Conservation (phyloP, 2,329 filamentous ascomycete species). For the Diaporthe vexans region DNA sequence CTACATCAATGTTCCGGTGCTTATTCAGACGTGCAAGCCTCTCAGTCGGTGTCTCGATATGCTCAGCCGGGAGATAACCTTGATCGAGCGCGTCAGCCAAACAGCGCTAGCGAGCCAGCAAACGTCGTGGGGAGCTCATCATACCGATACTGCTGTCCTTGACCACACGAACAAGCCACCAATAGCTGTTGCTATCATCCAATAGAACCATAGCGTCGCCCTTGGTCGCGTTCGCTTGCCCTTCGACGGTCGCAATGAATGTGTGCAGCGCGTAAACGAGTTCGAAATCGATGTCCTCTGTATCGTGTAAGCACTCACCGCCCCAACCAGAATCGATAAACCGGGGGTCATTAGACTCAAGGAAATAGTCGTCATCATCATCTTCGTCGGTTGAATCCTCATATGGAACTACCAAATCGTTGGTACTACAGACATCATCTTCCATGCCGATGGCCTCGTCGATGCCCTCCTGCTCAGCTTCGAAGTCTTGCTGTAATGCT, state of each 20-base stretch:
- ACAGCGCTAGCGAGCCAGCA: not conserved
- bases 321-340: constrained; percentile 82
- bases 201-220: constrained; percentile 98
- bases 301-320: constrained; percentile 86
- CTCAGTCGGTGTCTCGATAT: constrained; percentile 98
- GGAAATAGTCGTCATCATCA: constrained; percentile 75
- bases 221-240: constrained; percentile 97
- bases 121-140: constrained; percentile 44
- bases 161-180: constrained; percentile 97
- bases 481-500: constrained; percentile 13
- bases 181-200: constrained; percentile 99
- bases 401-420: constrained; percentile 60
- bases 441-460: constrained; percentile 42
- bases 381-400: constrained; percentile 62
- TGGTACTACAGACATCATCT: constrained; percentile 47
- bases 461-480: constrained; percentile 41
- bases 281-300: constrained; percentile 99
- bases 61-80: constrained; percentile 95
- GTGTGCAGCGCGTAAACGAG: constrained; percentile 99
- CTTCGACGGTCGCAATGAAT: constrained; percentile 97
- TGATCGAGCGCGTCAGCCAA: not conserved
- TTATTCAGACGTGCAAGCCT: constrained; percentile 94
- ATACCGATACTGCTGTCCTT: constrained; percentile 94
- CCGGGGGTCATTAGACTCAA: constrained; percentile 65
- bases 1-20: constrained; percentile 96